A percentile compares a stretch with the other conserved stretches of the same genome.
Evolutionary conservation across 225 moss, liverwort and hornwort genomes (phyloP).

Genomic region (Bryum argenteum): DNA sequence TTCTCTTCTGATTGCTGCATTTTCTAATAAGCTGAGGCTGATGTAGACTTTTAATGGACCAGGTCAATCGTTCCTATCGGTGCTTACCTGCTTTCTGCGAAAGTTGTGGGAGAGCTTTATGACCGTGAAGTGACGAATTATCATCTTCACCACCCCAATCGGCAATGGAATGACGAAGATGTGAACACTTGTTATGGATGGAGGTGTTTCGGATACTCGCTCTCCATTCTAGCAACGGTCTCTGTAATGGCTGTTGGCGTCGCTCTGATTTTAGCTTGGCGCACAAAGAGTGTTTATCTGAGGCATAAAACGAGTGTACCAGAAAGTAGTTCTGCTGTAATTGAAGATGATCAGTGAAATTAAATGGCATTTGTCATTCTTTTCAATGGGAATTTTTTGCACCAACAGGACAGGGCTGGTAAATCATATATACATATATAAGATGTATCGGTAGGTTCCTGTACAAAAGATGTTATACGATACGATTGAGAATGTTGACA

Average conservation of each 20-base stretch:
- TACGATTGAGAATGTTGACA: too few species aligned
- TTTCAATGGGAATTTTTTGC: neutral
- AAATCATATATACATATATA: too few species aligned
- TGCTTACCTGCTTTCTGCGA: constrained; percentile 77
- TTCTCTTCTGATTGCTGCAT: neutral
- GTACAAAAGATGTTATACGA: too few species aligned
- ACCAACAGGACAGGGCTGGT: too few species aligned
- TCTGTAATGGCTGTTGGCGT: constrained; percentile 48
- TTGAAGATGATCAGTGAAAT: constrained; percentile 4
- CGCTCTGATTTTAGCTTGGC: constrained; percentile 31
- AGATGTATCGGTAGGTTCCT: too few species aligned
- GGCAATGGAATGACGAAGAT: constrained; percentile 32
- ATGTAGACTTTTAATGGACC: constrained; percentile 20
- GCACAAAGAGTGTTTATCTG: constrained; percentile 41
- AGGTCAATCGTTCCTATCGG: constrained; percentile 76
- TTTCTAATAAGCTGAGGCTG: too few species aligned
- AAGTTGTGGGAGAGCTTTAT: constrained; percentile 73
- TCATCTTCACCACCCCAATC: constrained; percentile 32
- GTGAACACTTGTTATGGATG: constrained; percentile 59
- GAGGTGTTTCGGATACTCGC: constrained; percentile 72
- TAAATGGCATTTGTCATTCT: neutral
- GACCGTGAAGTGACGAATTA: constrained; percentile 64
- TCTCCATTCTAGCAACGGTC: constrained; percentile 61
- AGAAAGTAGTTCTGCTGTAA: neutral
- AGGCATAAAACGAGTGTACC: neutral